Evolutionary conservation across 1,139 yeast species (phyloP), one percentile per base, ranked within the genome.

Genomic region (Geotrichum cucujoidarum): DNA sequence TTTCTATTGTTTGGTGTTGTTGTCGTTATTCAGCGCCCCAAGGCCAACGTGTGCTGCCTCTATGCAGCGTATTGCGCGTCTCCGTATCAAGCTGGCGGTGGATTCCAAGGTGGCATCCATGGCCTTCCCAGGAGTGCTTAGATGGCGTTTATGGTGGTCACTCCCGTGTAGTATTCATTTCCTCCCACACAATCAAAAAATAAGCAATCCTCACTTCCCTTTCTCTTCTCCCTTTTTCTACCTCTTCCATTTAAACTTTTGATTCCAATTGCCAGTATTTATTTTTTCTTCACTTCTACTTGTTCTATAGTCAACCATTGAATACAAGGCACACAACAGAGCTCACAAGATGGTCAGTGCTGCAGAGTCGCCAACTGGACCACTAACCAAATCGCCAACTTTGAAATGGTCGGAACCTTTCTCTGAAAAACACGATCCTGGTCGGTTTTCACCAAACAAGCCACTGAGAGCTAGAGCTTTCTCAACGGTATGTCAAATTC

Each of bases 341-440:
- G n/a, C n/a, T n/a, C n/a, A n/a, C n/a, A n/a, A n/a, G n/a, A 32
- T 32, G 35, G 35, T 32, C 16, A 18, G 18, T 8, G 4, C 35
- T 32, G 16, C 35, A 32, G 35, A 32, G 8, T 6, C 4, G 20
- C 4, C 20, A 14, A 16, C 6, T 17, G 4, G 10, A 14, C 13
- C 13, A 11, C 16, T 16, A 4, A 8, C 35, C 11, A 16, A 25
- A 14, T 22, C 31, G 13, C n/a, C 40, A 16, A 37, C 40, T 16
- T 13, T 18, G n/a, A 22, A 14, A 25, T 39, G 42, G 42, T 35
- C 45, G 4, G 84, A 81, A 61, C 94, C 94, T 0, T 81, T 72
- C 56, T 83, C 83, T 50, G 71, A 75, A 27, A 86, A 86, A 61
- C 85, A 85, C 62, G 87, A 89, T 3, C 80, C 83, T 1, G 67